phyloP scores from a whole-genome alignment of 495 filamentous ascomycete species.

The Neurospora sp. region DNA sequence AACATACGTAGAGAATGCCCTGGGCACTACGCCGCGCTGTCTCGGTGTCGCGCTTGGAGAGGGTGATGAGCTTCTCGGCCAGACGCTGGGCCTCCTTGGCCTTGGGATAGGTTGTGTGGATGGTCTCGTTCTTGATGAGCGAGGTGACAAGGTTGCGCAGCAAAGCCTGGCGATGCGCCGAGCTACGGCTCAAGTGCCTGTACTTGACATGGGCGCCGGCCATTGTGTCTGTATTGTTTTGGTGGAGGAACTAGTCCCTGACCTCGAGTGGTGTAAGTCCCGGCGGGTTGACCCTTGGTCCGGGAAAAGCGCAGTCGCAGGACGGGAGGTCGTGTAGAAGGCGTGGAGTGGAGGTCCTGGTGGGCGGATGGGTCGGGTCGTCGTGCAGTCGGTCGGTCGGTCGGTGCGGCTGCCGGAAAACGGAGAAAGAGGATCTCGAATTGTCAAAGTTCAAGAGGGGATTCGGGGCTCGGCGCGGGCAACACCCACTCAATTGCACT shows the following conservation, averaged over 20 bases:
- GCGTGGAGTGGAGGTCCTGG: neutral
- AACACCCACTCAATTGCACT: neutral
- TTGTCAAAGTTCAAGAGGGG: neutral
- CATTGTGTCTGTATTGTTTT: conserved; percentile 42
- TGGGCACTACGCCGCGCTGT: conserved; percentile 55
- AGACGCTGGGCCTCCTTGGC: conserved; percentile 92
- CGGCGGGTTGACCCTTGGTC: neutral
- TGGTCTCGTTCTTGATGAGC: conserved; percentile 85
- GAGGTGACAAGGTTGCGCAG: conserved; percentile 94
- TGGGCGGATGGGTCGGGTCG: neutral
- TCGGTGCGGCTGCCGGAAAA: neutral
- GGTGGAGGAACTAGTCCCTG: conserved; percentile 9
- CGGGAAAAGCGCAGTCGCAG: neutral
- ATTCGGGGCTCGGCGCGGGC: neutral
- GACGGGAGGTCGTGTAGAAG: neutral
- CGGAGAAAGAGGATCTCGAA: neutral
- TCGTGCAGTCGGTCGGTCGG: neutral
- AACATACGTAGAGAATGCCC: conserved; percentile 73
- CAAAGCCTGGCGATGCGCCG: conserved; percentile 80
- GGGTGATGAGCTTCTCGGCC: conserved; percentile 86
- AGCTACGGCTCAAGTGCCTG: conserved; percentile 73
- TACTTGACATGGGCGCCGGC: conserved; percentile 77
- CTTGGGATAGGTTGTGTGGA: conserved; percentile 90
- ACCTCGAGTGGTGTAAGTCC: neutral
- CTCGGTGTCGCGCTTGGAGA: conserved; percentile 84